Base-by-base conservation (phyloP, 306 rosid species). In the Sechiopsis laciniata region DNA sequence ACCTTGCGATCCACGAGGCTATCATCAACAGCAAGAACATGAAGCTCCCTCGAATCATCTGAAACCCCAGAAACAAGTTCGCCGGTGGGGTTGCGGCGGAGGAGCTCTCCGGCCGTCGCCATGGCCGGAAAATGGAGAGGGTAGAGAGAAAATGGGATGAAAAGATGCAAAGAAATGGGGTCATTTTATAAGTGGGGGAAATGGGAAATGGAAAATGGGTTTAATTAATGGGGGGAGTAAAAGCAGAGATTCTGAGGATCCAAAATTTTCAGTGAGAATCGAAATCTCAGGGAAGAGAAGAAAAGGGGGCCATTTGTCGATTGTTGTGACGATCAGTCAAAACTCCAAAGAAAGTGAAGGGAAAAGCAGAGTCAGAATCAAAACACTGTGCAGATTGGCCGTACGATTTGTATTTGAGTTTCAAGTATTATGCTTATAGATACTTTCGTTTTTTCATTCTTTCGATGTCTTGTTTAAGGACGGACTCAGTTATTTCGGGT, bases 11-110 rank as follows among this genome's bases (percentile, higher is more conserved):
- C 98, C 17, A 94, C 90, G 16, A 73, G 82, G 32, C 90, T 94
- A 35, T 94, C 98, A 74, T 94, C 98, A 2, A 94, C 98, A 12
- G 98, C 98, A 1, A 94, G 88, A 75, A 94, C 98, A 61, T 90
- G 98, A 50, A 94, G 80, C 72, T 87, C 80, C 1, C 69, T 42
- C 55, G 35, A 66, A 5, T 42, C 72, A 17, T 81, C 82, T 1
- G 81, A 72, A 13, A 63, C 32, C 83, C 91, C 67, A 80, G 1
- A n/a, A 58, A 12, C 17, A 58, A 48, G 24, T 83, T 56, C 37
- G 14, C 16, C 68, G 68, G n/a, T 6, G 40, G 35, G 40, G 45
- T 57, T 85, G 1, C 76, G 80, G 75, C 89, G 70, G 61, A 81
- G 65, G 79, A 82, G 71, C 6, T 86, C 84, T 4, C 86, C 81